phyloP scores from a whole-genome alignment of 1,284 basidiomycete species.

The Cryptococcus hybrid region DNA sequence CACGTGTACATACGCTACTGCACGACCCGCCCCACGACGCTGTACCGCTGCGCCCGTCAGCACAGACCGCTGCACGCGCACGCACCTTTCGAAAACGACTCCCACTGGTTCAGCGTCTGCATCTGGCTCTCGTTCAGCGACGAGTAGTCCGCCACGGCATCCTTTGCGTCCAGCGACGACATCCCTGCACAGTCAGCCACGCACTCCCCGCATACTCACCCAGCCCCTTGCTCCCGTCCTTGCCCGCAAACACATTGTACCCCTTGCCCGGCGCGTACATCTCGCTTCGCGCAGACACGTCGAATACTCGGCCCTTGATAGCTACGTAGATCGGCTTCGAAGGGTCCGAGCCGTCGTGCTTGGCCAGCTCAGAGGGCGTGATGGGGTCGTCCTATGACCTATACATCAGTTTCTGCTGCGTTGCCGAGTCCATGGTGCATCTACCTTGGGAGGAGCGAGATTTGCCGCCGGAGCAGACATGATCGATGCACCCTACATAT shows the following conservation, averaged over 20 bases:
- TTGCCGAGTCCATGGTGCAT: conserved; percentile 2
- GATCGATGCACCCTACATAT: conserved; percentile 32
- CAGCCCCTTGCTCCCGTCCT: conserved; percentile 80
- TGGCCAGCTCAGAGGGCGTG: conserved; percentile 33
- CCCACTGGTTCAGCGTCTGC: conserved; percentile 90
- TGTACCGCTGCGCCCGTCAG: conserved; percentile 63
- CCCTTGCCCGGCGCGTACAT: conserved; percentile 51
- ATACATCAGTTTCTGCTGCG: not conserved
- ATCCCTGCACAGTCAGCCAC: conserved; percentile 46
- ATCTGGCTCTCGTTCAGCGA: conserved; percentile 67
- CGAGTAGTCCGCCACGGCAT: conserved; percentile 87
- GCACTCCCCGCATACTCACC: conserved; percentile 54
- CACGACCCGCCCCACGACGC: conserved; percentile 67
- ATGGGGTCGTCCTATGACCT: conserved; percentile 38
- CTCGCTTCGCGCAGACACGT: conserved; percentile 47
- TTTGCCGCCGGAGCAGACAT: conserved; percentile 48
- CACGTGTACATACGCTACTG: conserved; percentile 34
- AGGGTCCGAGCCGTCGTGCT: conserved; percentile 44
- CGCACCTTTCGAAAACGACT: conserved; percentile 64
- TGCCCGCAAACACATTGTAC: conserved; percentile 67
- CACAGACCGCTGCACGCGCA: not conserved
- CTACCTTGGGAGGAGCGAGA: conserved; percentile 45
- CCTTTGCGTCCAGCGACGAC: conserved; percentile 81
- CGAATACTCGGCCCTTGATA: conserved; percentile 51
- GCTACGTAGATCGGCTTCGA: conserved; percentile 49